These are phyloP conservation scores for Mucor racemosus DNA, from an alignment of 371 early-diverging fungal genomes.

Conservation along the genomic window DNA sequence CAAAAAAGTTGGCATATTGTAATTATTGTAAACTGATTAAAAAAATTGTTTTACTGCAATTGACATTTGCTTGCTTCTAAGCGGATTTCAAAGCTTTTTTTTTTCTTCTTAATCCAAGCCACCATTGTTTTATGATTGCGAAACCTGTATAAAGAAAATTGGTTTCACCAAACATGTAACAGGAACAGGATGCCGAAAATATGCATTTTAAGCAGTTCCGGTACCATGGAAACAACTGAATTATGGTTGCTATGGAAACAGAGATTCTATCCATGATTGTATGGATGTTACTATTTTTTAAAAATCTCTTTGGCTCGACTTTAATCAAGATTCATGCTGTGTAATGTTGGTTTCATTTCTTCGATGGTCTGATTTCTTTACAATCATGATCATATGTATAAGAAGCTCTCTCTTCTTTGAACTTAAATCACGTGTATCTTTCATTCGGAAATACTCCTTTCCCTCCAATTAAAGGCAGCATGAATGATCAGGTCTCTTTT, in stretches of 20 bases:
- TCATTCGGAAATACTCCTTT: neutral
- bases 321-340: neutral
- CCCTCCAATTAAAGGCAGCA: constrained; percentile 2
- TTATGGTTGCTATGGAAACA: neutral
- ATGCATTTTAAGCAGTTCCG: no score
- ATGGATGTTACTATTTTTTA: neutral
- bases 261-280: neutral
- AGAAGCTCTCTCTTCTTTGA: neutral
- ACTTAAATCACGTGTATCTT: neutral
- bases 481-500: constrained; percentile 10
- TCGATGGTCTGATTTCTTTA: neutral
- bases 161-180: constrained; percentile 1
- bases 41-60: constrained; percentile 5
- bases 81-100: constrained; percentile 4
- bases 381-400: neutral
- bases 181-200: neutral
- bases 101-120: neutral
- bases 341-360: neutral
- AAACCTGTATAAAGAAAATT: neutral
- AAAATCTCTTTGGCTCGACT: neutral
- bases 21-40: neutral
- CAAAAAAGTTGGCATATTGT: constrained; percentile 43
- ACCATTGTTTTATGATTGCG: neutral
- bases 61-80: neutral
- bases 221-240: no score